phyloP scores from a whole-genome alignment of 352 stramenopile species.

The Pilasporangium apinafurcum region DNA sequence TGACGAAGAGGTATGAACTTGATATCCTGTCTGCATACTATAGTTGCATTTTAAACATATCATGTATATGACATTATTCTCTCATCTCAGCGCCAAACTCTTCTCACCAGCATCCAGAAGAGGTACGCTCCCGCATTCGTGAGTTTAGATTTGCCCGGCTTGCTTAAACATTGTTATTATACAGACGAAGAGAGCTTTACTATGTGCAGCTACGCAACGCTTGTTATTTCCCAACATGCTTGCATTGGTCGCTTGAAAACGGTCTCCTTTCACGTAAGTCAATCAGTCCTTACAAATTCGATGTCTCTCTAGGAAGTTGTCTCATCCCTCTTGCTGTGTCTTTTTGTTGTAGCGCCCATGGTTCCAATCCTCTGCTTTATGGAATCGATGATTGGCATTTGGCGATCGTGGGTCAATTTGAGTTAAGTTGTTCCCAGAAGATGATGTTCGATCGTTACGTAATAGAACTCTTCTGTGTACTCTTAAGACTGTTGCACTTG shows the following conservation, averaged over 20 bases:
- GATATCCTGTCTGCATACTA: not conserved
- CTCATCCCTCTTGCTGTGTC: too few relatives aligned
- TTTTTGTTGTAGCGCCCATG: constrained; percentile 30
- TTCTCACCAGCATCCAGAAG: constrained; percentile 38
- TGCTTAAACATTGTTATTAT: not conserved
- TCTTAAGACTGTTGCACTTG: too few relatives aligned
- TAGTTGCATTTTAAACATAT: not conserved
- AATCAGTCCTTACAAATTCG: not conserved
- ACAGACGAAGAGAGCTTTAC: constrained; percentile 65
- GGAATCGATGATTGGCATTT: constrained; percentile 60
- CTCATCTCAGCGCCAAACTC: constrained; percentile 18
- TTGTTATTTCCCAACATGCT: constrained; percentile 71
- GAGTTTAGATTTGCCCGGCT: not conserved
- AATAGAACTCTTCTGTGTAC: too few relatives aligned
- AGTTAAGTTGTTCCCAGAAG: constrained; percentile 5
- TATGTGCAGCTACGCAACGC: constrained; percentile 76
- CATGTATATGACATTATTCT: constrained; percentile 1
- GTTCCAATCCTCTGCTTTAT: constrained; percentile 70
- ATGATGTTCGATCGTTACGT: too few relatives aligned
- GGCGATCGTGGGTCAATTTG: constrained; percentile 65
- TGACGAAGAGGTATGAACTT: constrained; percentile 36
- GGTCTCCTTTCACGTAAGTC: constrained; percentile 55
- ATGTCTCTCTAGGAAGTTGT: not conserved
- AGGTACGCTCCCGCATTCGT: constrained; percentile 15
- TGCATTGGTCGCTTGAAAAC: constrained; percentile 76